Conservation (phyloP, 805 yeast species). For the Millerozyma miso region DNA sequence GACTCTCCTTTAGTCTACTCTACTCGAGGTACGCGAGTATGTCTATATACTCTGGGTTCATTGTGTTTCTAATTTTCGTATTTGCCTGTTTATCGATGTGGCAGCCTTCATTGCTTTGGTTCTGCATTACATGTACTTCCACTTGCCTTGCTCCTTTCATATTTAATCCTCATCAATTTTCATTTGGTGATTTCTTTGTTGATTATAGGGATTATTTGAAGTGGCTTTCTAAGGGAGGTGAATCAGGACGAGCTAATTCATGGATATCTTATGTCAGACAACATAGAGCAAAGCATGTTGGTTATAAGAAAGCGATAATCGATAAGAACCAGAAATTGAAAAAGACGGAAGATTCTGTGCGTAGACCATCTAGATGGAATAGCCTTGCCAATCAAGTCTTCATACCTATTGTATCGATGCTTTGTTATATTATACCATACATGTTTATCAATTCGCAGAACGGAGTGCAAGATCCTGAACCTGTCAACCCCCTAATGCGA, state of each 20-base stretch:
- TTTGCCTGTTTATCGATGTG: slow-evolving; percentile 80
- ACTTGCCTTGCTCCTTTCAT: slow-evolving; percentile 47
- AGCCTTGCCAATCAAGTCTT: slow-evolving; percentile 14
- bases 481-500: slow-evolving; percentile 54
- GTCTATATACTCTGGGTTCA: slow-evolving; percentile 75
- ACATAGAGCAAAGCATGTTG: slow-evolving; percentile 21
- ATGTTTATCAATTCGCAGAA: slow-evolving; percentile 82
- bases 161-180: slow-evolving; percentile 53
- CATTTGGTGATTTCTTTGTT: slow-evolving; percentile 42
- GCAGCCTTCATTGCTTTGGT: slow-evolving; percentile 67
- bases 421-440: slow-evolving; percentile 54
- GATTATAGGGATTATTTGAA: slow-evolving; percentile 49
- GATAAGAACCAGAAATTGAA: neutral
- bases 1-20: slow-evolving; percentile 66
- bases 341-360: neutral
- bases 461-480: slow-evolving; percentile 50
- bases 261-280: slow-evolving; percentile 66
- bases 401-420: slow-evolving; percentile 12
- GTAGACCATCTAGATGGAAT: slow-evolving; percentile 11
- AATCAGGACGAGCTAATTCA: slow-evolving; percentile 60
- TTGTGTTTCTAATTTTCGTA: slow-evolving; percentile 61
- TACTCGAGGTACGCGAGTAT: slow-evolving; percentile 73
- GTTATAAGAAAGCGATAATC: slow-evolving; percentile 11
- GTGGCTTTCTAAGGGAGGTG: slow-evolving; percentile 83
- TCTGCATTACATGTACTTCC: slow-evolving; percentile 46